These are phyloP conservation scores for Plasmodium chabaudi DNA, from an alignment of 169 alveolate species.

Conservation along the genomic window DNA sequence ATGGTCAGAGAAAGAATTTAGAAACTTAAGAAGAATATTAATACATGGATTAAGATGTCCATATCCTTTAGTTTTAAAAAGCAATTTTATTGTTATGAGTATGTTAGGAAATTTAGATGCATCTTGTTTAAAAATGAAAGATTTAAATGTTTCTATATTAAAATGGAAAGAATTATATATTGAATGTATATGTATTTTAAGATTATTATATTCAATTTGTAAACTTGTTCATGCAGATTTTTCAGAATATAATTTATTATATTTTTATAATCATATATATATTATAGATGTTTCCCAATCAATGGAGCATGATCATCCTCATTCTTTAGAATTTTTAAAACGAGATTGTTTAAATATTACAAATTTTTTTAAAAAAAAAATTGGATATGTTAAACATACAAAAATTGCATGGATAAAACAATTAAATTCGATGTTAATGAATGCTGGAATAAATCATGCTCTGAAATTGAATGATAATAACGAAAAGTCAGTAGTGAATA, in stretches of 20 bases:
- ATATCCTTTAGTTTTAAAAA: slow-evolving; percentile 93
- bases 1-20: slow-evolving; percentile 99
- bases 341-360: slow-evolving; percentile 97
- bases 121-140: slow-evolving; percentile 82
- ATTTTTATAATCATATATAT: slow-evolving; percentile 86
- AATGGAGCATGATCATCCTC: slow-evolving; percentile 98
- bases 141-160: slow-evolving; percentile 56
- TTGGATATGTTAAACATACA: slow-evolving; percentile 30
- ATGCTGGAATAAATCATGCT: neutral
- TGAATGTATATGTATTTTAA: slow-evolving; percentile 91
- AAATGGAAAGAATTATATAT: slow-evolving; percentile 89
- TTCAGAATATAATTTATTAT: slow-evolving; percentile 96
- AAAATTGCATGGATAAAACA: neutral
- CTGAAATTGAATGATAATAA: too few relatives aligned
- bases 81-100: slow-evolving; percentile 98
- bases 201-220: slow-evolving; percentile 94
- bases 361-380: slow-evolving; percentile 91
- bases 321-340: slow-evolving; percentile 97
- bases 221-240: slow-evolving; percentile 99
- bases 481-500: neutral
- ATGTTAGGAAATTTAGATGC: slow-evolving; percentile 88
- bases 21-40: slow-evolving; percentile 95
- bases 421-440: neutral
- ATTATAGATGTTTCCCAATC: slow-evolving; percentile 99
- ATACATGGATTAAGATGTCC: slow-evolving; percentile 95